Percentiles rank a stretch among this genome's conserved stretches.
Conservation (phyloP, 1,284 basidiomycete species). For the Ustilago shanxiensis region DNA sequence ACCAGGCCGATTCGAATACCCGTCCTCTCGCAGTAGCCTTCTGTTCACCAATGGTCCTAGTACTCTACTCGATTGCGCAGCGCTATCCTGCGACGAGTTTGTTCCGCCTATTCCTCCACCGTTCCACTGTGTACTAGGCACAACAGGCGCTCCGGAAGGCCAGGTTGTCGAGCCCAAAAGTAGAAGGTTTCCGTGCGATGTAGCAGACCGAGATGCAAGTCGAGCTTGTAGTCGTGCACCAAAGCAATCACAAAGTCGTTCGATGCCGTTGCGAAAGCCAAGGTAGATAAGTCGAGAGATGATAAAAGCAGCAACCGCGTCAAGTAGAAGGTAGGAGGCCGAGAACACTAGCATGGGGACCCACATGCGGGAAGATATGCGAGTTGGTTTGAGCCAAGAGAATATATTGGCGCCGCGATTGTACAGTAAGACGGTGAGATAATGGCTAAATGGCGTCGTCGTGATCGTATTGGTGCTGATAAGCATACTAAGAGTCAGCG, state of each 20-base stretch:
- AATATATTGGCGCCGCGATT: background rate
- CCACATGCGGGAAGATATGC: conserved; percentile 26
- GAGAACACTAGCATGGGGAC: conserved; percentile 38
- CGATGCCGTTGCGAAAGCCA: conserved; percentile 15
- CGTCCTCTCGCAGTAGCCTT: conserved; percentile 1
- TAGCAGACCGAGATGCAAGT: conserved; percentile 12
- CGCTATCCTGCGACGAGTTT: conserved; percentile 20
- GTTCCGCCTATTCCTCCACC: conserved; percentile 46
- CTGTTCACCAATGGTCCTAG: conserved; percentile 16
- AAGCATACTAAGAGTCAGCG: conserved; percentile 22
- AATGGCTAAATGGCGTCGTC: background rate
- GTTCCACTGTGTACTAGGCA: conserved; percentile 41
- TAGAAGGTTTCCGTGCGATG: conserved; percentile 16
- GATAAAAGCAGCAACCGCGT: conserved; percentile 36
- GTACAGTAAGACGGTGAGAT: background rate
- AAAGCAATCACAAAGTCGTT: conserved; percentile 31
- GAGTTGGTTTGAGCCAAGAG: background rate
- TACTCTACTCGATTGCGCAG: conserved; percentile 1
- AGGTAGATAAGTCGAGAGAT: conserved; percentile 47
- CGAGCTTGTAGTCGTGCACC: conserved; percentile 27
- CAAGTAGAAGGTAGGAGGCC: conserved; percentile 42
- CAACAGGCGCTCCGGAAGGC: conserved; percentile 32
- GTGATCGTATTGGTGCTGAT: background rate
- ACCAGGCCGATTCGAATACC: background rate
- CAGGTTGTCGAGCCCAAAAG: conserved; percentile 28